Evolutionary conservation across 2,329 filamentous ascomycete genomes (phyloP).

Genomic region (Cercospora beticola): DNA sequence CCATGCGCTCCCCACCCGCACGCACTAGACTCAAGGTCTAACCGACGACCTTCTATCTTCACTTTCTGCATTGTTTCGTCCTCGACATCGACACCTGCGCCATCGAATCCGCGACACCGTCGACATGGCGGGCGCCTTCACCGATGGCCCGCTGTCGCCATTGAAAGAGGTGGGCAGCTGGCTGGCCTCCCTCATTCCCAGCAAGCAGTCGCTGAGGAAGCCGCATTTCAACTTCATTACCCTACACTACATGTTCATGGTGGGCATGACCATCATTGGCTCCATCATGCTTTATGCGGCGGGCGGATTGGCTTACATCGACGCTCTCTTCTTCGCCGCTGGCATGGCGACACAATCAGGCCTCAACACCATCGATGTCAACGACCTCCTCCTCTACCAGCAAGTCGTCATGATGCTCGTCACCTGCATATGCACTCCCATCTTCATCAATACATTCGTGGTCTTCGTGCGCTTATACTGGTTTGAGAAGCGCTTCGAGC

Average conservation of each 20-base stretch:
- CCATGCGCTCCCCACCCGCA: neutral
- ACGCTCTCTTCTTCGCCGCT: slow-evolving; percentile 83
- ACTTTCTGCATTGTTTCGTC: neutral
- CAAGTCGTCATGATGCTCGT: slow-evolving; percentile 68
- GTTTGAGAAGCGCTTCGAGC: slow-evolving; percentile 95
- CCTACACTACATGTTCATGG: slow-evolving; percentile 79
- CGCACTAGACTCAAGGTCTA: slow-evolving; percentile 8
- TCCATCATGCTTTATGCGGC: slow-evolving; percentile 73
- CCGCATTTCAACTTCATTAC: slow-evolving; percentile 80
- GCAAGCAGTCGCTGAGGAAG: slow-evolving; percentile 36
- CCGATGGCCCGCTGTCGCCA: slow-evolving; percentile 19
- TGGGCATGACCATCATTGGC: slow-evolving; percentile 68
- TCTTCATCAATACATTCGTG: slow-evolving; percentile 79
- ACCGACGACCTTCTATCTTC: neutral
- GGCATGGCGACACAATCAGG: slow-evolving; percentile 90
- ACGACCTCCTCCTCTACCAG: slow-evolving; percentile 49
- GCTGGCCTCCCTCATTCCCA: slow-evolving; percentile 22
- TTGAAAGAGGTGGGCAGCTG: slow-evolving; percentile 24
- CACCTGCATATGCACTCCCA: slow-evolving; percentile 74
- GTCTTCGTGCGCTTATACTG: slow-evolving; percentile 93
- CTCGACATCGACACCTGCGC: neutral
- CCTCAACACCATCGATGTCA: slow-evolving; percentile 69
- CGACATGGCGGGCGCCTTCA: neutral
- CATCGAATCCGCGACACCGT: neutral
- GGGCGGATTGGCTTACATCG: slow-evolving; percentile 67